phyloP scores from a whole-genome alignment of 768 basidiomycete genomes.

The Naematelia encephala region DNA sequence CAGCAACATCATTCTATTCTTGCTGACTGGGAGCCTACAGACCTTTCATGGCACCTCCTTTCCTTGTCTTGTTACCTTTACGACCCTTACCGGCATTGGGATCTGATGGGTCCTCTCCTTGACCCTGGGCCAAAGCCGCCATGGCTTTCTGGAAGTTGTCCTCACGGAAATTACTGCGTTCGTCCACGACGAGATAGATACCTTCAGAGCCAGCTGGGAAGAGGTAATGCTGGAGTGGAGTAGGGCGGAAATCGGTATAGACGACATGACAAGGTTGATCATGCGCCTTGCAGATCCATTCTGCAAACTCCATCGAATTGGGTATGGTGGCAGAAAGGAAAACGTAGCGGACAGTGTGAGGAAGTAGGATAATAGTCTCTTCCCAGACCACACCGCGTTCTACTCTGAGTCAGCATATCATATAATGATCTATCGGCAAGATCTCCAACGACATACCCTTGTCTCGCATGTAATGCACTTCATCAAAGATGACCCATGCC shows the following conservation, averaged over 20 bases:
- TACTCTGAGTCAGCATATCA: conserved; percentile 18
- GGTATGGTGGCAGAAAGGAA: conserved; percentile 99
- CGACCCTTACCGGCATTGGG: conserved; percentile 75
- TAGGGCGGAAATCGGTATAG: conserved; percentile 98
- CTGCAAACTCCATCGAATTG: conserved; percentile 98
- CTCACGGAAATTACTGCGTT: conserved; percentile 93
- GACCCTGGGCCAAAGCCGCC: conserved; percentile 78
- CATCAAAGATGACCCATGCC: conserved; percentile 99
- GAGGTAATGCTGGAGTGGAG: conserved; percentile 94
- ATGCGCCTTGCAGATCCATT: conserved; percentile 97
- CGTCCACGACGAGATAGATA: conserved; percentile 97
- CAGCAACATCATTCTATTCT: not conserved
- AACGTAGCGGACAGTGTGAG: conserved; percentile 92
- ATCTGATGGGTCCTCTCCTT: conserved; percentile 90
- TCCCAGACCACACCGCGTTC: conserved; percentile 99
- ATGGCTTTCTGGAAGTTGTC: conserved; percentile 98
- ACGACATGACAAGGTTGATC: conserved; percentile 98
- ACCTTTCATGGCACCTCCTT: conserved; percentile 90
- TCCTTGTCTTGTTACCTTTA: conserved; percentile 90
- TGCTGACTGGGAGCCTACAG: not conserved
- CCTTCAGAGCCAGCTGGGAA: conserved; percentile 96
- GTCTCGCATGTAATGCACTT: conserved; percentile 99
- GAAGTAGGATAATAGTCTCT: conserved; percentile 79
- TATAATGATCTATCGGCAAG: not conserved
- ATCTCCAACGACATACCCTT: conserved; percentile 55